Evolutionary conservation across 1,284 basidiomycete genomes (phyloP).

Genomic region (Amylostereum areolatum): DNA sequence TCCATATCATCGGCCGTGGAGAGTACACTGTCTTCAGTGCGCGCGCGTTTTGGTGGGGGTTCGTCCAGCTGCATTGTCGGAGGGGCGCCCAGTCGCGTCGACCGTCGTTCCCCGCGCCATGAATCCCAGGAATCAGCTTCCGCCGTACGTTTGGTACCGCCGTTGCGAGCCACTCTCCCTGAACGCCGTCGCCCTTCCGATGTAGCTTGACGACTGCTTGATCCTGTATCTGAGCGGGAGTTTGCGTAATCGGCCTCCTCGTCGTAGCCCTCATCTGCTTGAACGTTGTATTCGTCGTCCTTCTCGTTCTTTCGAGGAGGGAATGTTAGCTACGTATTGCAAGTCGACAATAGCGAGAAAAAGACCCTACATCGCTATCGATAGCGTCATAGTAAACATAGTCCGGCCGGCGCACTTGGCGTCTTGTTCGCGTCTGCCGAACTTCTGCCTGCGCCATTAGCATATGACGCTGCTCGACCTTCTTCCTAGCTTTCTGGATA

Average conservation of each 20-base stretch:
- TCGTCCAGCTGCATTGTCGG: constrained; percentile 44
- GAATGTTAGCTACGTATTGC: constrained; percentile 20
- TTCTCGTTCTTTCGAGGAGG: constrained; percentile 44
- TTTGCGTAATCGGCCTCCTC: constrained; percentile 42
- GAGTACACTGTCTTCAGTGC: constrained; percentile 63
- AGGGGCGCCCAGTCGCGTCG: constrained; percentile 54
- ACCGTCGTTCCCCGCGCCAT: constrained; percentile 72
- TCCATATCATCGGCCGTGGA: constrained; percentile 26
- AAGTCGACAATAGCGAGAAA: constrained; percentile 2
- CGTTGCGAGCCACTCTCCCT: constrained; percentile 43
- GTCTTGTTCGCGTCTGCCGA: constrained; percentile 67
- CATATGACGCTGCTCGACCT: constrained; percentile 59
- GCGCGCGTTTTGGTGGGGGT: constrained; percentile 57
- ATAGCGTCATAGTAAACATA: constrained; percentile 68
- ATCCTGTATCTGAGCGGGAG: constrained; percentile 30
- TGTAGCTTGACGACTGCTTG: constrained; percentile 28
- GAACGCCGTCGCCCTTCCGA: constrained; percentile 52
- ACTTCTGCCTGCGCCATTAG: constrained; percentile 68
- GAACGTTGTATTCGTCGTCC: constrained; percentile 51
- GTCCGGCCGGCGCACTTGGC: constrained; percentile 64
- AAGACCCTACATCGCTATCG: constrained; percentile 51
- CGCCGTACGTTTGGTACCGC: constrained; percentile 48
- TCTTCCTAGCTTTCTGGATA: constrained; percentile 58
- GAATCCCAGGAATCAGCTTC: constrained; percentile 43
- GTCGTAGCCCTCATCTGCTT: constrained; percentile 9